A percentile compares a stretch with the other conserved stretches of the same genome.
Evolutionary conservation across 176 grass and related monocot species (phyloP).

Genomic region (Pharus latifolius): DNA sequence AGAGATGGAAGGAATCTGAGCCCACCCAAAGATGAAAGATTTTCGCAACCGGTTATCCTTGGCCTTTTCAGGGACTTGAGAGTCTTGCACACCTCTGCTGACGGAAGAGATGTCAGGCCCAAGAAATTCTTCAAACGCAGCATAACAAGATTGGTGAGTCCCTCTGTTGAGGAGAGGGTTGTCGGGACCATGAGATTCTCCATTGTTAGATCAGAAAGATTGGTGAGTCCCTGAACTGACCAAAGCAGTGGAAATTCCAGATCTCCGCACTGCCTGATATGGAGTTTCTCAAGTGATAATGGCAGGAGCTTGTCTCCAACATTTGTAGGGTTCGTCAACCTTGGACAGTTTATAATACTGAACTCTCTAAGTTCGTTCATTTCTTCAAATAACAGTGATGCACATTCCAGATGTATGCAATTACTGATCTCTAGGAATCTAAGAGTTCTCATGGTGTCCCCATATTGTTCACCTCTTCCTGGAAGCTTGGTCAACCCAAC

Average conservation of each 20-base stretch:
- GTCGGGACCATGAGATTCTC: neutral
- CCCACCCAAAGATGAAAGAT: neutral
- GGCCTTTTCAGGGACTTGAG: slow-evolving; percentile 7
- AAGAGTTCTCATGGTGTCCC: neutral
- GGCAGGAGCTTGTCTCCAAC: neutral
- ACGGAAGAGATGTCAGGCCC: slow-evolving; percentile 14
- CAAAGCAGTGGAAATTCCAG: neutral
- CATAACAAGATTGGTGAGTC: neutral
- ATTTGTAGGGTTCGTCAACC: neutral
- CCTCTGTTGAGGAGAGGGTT: slow-evolving; percentile 14
- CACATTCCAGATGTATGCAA: slow-evolving; percentile 3
- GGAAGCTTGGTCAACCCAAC: slow-evolving; percentile 21
- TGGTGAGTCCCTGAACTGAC: slow-evolving; percentile 7
- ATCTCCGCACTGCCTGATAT: neutral
- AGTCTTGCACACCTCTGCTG: neutral
- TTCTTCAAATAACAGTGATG: neutral
- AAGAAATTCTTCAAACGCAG: neutral
- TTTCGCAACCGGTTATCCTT: neutral
- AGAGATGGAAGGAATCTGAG: slow-evolving; percentile 4
- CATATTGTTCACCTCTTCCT: neutral
- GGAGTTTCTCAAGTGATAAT: neutral
- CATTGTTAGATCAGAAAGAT: slow-evolving; percentile 1
- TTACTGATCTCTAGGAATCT: neutral
- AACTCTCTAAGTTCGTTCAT: slow-evolving; percentile 9
- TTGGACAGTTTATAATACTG: neutral